These are phyloP conservation scores for Pleurotus djamor DNA, from an alignment of 768 basidiomycete genomes.

Conservation along the genomic window DNA sequence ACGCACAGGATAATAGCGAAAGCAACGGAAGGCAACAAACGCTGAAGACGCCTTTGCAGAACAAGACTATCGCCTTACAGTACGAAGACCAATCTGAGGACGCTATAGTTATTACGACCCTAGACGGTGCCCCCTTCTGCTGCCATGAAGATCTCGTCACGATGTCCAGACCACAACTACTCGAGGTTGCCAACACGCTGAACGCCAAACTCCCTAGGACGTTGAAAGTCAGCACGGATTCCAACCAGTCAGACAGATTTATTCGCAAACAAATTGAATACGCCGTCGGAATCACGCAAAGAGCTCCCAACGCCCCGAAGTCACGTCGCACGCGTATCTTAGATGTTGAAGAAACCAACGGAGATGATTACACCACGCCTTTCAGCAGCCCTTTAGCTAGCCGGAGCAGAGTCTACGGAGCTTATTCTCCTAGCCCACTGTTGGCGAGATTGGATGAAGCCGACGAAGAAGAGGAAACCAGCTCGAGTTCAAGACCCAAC, in stretches of 20 bases:
- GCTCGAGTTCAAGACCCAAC: neutral
- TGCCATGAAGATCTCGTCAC: slow-evolving; percentile 72
- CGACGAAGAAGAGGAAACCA: slow-evolving; percentile 18
- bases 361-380: slow-evolving; percentile 21
- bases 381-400: slow-evolving; percentile 33
- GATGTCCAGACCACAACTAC: slow-evolving; percentile 55
- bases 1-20: neutral
- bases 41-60: no score
- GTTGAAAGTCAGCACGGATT: slow-evolving; percentile 43
- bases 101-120: slow-evolving; percentile 61
- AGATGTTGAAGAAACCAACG: slow-evolving; percentile 10
- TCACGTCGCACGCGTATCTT: slow-evolving; percentile 18
- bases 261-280: slow-evolving; percentile 58
- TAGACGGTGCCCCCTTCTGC: slow-evolving; percentile 61
- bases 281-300: slow-evolving; percentile 52
- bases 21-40: no score
- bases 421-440: slow-evolving; percentile 16
- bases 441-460: slow-evolving; percentile 28
- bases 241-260: slow-evolving; percentile 32
- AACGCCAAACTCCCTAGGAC: slow-evolving; percentile 55
- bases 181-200: slow-evolving; percentile 48
- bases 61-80: slow-evolving; percentile 54
- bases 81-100: slow-evolving; percentile 52
- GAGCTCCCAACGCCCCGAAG: slow-evolving; percentile 35
- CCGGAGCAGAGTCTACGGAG: slow-evolving; percentile 16